Evolutionary conservation across 441 rosid species (phyloP), one percentile per base, ranked within the genome.

Genomic region (Hypseocharis bilobata): DNA sequence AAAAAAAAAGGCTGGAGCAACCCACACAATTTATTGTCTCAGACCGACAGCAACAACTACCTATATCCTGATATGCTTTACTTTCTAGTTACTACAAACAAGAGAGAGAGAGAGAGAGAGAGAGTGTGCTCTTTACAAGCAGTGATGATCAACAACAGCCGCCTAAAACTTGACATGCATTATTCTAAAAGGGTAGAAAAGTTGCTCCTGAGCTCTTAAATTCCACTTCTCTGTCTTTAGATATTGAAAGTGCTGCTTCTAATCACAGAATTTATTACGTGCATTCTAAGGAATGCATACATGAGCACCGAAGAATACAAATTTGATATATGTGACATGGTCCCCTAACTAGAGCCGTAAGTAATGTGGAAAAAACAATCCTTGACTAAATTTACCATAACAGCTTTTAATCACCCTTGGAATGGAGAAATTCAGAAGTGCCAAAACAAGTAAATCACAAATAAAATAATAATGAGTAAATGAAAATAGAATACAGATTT

Each of bases 401-500:
- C 6, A 47, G 54, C 19, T 47, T 47, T 11, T 13, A n/a, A 0
- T 14, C 3, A 13, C 47, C 47, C 14, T 11, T 42, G 14, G 22
- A 47, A 19, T 47, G 22, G 1, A 19, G 19, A 47, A 19, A 25
- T 4, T 32, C 8, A 32, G 54, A 47, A n/a, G 19, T 19, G 5
- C 5, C 25, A n/a, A 47, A 19, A 47, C 54, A 47, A 47, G 19
- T 16, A 19, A 6, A 17, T 47, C 19, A 6, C 19, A 10, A 19
- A 16, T 19, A 17, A 5, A 47, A 0, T 23, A 47, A 47, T 47
- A 5, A 16, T 19, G 22, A 47, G 54, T 17, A 77, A 49, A 17
- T 51, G 62, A 38, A 34, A 28, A 54, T 23, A 47, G 27, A 27
- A 27, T 47, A 49, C 14, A 49, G 22, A 17, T 47, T 66, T 80